phyloP scores from a whole-genome alignment of 257 asterid genomes.

The Solanum sitiens region DNA sequence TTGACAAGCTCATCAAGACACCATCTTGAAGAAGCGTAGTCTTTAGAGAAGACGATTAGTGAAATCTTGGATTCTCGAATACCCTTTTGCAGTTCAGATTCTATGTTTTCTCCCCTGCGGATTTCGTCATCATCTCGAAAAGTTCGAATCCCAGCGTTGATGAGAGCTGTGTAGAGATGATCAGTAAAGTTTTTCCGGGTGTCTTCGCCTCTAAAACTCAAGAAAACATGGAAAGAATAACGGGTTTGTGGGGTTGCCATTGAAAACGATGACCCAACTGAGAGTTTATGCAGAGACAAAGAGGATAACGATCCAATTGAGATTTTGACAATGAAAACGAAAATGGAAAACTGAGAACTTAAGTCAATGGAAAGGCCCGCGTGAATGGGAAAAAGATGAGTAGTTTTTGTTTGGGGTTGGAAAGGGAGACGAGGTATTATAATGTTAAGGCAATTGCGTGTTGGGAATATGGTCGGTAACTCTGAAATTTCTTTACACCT shows the following conservation, averaged over 20 bases:
- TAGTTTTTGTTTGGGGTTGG: too few species aligned
- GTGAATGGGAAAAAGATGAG: background rate
- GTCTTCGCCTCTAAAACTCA: conserved; percentile 15
- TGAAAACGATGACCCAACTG: background rate
- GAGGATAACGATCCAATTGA: background rate
- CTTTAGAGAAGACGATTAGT: conserved; percentile 3
- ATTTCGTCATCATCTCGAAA: conserved; percentile 15
- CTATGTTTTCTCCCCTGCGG: conserved; percentile 4
- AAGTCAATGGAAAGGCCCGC: background rate
- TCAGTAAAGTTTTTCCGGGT: conserved; percentile 11
- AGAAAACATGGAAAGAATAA: conserved; percentile 2
- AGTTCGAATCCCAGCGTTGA: conserved; percentile 4
- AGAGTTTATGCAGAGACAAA: background rate
- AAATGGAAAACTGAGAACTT: background rate
- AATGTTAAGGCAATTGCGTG: background rate
- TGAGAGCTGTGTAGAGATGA: conserved; percentile 9
- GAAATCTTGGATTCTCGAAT: conserved; percentile 10
- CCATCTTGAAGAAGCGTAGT: conserved; percentile 10
- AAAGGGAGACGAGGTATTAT: background rate
- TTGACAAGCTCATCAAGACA: conserved; percentile 16
- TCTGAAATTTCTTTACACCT: background rate
- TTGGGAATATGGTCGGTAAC: background rate
- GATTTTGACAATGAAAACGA: background rate
- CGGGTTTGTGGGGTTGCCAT: background rate
- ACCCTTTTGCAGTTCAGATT: conserved; percentile 2